Evolutionary conservation across 2,329 filamentous ascomycete genomes (phyloP), one percentile per base, ranked within the genome.

Genomic region (Simplicillium sp.): DNA sequence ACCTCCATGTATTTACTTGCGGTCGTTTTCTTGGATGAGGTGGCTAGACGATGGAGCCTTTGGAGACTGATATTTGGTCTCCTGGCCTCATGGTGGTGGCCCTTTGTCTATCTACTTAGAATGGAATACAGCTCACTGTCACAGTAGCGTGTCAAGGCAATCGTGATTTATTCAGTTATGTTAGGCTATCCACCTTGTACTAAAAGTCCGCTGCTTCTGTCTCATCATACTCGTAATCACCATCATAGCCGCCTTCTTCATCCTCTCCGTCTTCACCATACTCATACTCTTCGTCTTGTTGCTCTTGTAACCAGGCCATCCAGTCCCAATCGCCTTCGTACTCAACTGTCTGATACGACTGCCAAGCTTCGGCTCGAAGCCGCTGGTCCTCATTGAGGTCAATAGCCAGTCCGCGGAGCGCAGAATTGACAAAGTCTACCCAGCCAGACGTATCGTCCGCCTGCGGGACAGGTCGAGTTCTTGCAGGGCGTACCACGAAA

Each of bases 401-500:
- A 1, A 47, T 41, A 0, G 45, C 36, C 29, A 55, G 44, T 7
- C 54, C 51, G 20, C 50, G 34, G 11, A 59, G 39, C 2, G 51
- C 47, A 11, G 47, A 37, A 29, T 52, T 49, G 44, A 54, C 47
- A 32, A 58, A 61, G 35, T 45, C 41, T 7, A 17, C 28, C 59
- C 58, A 61, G 36, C 39, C 51, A 2, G 37, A 16, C 0, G 29
- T 17, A 40, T 59, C 53, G 20, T 50, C 14, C 2, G 44, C 34
- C 2, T 15, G 42, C 7, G 52, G 54, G 3, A 48, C 47, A 7
- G 33, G n/a, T 7, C 40, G 44, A 33, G 29, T 36, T 12, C 38
- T 33, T 35, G 43, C 48, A 25, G 47, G 50, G 17, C 47, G 49
- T n/a, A 61, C 42, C 25, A 58, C 53, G 43, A 46, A 58, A 12